These are phyloP conservation scores for Allium sativum DNA, from an alignment of 106 monocot genomes.

Conservation along the genomic window DNA sequence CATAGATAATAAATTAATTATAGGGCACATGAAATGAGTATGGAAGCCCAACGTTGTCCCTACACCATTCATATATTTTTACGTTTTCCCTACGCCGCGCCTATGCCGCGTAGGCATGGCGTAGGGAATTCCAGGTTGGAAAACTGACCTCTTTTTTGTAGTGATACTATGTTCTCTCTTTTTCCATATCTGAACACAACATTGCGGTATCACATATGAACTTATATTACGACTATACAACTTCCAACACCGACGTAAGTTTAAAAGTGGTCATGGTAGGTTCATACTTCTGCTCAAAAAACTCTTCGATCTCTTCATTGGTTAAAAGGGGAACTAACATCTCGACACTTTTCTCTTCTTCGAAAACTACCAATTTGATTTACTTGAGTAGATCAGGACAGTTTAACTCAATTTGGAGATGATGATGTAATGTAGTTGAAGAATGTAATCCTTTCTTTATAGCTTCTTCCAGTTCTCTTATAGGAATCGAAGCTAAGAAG, in stretches of 20 bases:
- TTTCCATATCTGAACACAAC: too few species aligned
- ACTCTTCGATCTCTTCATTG: background rate
- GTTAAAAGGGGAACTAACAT: too few species aligned
- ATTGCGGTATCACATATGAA: too few species aligned
- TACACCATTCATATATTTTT: too few species aligned
- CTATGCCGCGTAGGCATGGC: too few species aligned
- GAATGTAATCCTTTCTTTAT: constrained; percentile 19
- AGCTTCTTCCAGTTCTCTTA: constrained; percentile 53
- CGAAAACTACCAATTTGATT: background rate
- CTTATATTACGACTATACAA: background rate
- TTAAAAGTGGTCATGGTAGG: background rate
- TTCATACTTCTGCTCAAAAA: background rate
- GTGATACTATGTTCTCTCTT: too few species aligned
- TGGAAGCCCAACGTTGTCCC: too few species aligned
- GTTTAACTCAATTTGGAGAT: constrained; percentile 87
- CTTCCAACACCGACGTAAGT: background rate
- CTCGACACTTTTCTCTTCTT: background rate
- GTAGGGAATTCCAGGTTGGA: too few species aligned
- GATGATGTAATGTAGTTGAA: constrained; percentile 27
- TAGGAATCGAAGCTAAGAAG: constrained; percentile 81
- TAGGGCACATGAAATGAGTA: too few species aligned
- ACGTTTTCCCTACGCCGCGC: too few species aligned
- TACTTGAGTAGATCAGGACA: constrained; percentile 27
- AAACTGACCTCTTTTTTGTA: too few species aligned
- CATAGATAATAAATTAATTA: too few species aligned